These are phyloP conservation scores for Cercospora sp. DNA, from an alignment of 2,329 filamentous ascomycete species.

Conservation along the genomic window DNA sequence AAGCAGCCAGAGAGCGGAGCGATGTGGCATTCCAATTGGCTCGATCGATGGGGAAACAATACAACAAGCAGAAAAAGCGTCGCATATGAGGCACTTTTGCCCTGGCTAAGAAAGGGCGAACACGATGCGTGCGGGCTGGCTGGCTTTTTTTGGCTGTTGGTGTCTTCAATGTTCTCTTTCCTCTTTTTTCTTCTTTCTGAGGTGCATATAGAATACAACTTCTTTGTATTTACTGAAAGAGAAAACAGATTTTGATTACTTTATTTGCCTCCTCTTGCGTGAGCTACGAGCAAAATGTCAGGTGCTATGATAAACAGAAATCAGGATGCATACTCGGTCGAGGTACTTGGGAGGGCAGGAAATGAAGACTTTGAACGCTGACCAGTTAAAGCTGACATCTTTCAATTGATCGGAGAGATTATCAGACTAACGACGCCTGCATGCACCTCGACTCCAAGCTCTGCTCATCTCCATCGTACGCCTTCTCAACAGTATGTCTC, in stretches of 20 bases:
- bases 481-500: background rate
- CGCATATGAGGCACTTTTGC: background rate
- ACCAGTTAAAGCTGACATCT: background rate
- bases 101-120: background rate
- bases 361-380: background rate
- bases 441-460: background rate
- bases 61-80: background rate
- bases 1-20: background rate
- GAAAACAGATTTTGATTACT: background rate
- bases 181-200: background rate
- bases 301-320: background rate
- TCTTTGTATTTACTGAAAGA: background rate
- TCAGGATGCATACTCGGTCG: background rate
- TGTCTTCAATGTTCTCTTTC: background rate
- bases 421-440: background rate
- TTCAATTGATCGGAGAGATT: background rate
- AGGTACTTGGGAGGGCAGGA: background rate
- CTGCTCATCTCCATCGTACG: background rate
- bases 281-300: no score
- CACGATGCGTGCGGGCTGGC: background rate
- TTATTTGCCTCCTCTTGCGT: background rate
- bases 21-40: background rate
- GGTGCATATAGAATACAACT: background rate
- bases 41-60: background rate
- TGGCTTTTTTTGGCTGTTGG: background rate